Percentiles rank a stretch among this genome's conserved stretches.
Conservation (phyloP, 2,329 filamentous ascomycete species). For the Stemphylium vesicarium region DNA sequence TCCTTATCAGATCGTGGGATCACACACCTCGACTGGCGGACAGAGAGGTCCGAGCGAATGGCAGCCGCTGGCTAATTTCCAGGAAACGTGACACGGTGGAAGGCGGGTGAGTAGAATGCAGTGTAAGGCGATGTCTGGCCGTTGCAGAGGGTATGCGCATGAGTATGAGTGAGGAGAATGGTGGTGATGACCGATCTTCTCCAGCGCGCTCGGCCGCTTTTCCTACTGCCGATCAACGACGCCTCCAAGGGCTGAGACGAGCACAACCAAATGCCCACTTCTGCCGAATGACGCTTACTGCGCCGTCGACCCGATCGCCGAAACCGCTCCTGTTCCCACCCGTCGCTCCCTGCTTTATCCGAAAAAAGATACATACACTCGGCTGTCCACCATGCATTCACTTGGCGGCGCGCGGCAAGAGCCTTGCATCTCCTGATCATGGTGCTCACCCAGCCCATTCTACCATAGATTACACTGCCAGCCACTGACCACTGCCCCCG, state of each 20-base stretch:
- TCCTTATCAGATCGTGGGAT: conserved; percentile 40
- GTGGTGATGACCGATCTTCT: conserved; percentile 19
- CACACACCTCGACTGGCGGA: conserved; percentile 27
- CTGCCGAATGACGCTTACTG: conserved; percentile 12
- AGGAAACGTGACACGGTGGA: conserved; percentile 20
- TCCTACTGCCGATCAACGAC: conserved; percentile 14
- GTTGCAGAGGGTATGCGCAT: conserved; percentile 8
- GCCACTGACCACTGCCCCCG: not conserved
- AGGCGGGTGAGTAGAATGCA: not conserved
- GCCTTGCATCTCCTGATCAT: conserved; percentile 4
- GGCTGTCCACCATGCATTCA: not conserved
- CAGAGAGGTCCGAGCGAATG: conserved; percentile 22
- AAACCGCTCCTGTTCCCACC: conserved; percentile 4
- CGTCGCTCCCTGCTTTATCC: conserved; percentile 13
- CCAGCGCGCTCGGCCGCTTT: conserved; percentile 11
- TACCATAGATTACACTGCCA: not conserved
- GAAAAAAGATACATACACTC: not conserved
- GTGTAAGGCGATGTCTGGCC: conserved; percentile 3
- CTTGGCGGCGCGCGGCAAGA: not conserved
- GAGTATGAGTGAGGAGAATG: conserved; percentile 16
- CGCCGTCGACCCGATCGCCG: conserved; percentile 4
- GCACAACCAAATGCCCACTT: conserved; percentile 9
- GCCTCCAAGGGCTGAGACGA: conserved; percentile 18
- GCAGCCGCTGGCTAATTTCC: conserved; percentile 15
- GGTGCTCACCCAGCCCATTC: not conserved